Base-by-base conservation (phyloP, 768 basidiomycete genomes). In the Neoboletus magnificus region DNA sequence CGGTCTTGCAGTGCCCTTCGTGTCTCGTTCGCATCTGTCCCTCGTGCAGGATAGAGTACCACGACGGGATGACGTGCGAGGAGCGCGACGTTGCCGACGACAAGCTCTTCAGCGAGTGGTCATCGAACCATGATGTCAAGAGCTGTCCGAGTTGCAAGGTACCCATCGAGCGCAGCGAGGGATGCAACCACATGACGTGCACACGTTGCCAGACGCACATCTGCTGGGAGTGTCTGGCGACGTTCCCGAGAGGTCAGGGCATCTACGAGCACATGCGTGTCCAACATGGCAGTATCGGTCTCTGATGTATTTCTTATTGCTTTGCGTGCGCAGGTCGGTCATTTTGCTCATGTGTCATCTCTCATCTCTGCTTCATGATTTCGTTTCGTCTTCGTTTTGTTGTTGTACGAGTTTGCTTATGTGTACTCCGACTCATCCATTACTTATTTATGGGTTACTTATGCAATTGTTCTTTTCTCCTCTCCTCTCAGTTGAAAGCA, bases 121-220 rank as follows among this genome's bases (percentile, higher is more conserved):
- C 79, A 54, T 71, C 67, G 58, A 67, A 67, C 36, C 80, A 87
- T 60, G 82, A 85, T 60, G 87, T 90, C 52, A 88, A 91, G 74
- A 73, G 77, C 32, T 93, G 90, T 66, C 90, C 90, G 2, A 79
- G 79, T 0, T 93, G 90, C 73, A 80, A 80, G 51, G 78, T 80
- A 8, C 76, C 80, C 7, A 91, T 93, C 59, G 87, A 92, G 70
- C 82, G 85, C 39, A 74, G 73, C 29, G 86, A 83, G 58, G 90
- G 90, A 0, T 93, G 90, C 70, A 87, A 93, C 71, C 90, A 93
- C 67, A 83, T 93, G 78, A 84, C 81, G n/a, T 93, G 90, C 69
- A 76, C 76, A 0, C 77, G 79, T 32, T 93, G 90, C 67, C 79
- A 82, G 61, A 84, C 86, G 0, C 90, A 93, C 66, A 85, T 85